A percentile compares a stretch with the other conserved stretches of the same genome.
phyloP scores from a whole-genome alignment of 331 rosid genomes.

The Quercus tomentella region DNA sequence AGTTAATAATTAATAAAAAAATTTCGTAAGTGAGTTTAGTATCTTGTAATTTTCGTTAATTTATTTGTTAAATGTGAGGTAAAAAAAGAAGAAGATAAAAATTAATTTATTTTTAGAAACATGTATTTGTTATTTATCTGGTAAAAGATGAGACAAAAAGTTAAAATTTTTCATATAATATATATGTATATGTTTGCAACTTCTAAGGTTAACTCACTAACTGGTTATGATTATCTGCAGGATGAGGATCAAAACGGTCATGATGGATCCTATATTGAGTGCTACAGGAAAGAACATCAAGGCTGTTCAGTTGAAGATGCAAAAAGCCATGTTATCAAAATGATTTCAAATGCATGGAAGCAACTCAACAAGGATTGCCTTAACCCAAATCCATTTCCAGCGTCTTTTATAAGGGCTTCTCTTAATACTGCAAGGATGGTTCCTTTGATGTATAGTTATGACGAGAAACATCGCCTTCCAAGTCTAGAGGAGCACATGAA shows the following conservation, averaged over 20 bases:
- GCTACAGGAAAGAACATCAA: conserved; percentile 46
- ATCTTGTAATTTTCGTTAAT: too few relatives aligned
- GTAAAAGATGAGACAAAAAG: too few relatives aligned
- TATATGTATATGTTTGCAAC: too few relatives aligned
- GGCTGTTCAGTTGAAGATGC: conserved; percentile 26
- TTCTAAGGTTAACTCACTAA: too few relatives aligned
- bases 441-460: conserved; percentile 26
- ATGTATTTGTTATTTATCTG: too few relatives aligned
- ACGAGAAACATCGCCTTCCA: conserved; percentile 1
- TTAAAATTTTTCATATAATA: too few relatives aligned
- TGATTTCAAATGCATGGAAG: conserved; percentile 54
- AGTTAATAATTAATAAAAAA: too few relatives aligned
- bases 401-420: conserved; percentile 34
- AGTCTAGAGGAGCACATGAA: conserved; percentile 22
- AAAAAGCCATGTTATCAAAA: background rate
- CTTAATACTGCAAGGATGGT: conserved; percentile 52
- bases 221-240: conserved; percentile 1
- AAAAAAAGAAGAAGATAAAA: too few relatives aligned
- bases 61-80: too few relatives aligned
- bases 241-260: conserved; percentile 43
- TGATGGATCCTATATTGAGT: conserved; percentile 63
- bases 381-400: conserved; percentile 33
- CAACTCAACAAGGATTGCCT: conserved; percentile 43
- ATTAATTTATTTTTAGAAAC: too few relatives aligned
- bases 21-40: too few relatives aligned